Conservation (phyloP, 176 grass and related monocot species). For the Triticum timopheevii region DNA sequence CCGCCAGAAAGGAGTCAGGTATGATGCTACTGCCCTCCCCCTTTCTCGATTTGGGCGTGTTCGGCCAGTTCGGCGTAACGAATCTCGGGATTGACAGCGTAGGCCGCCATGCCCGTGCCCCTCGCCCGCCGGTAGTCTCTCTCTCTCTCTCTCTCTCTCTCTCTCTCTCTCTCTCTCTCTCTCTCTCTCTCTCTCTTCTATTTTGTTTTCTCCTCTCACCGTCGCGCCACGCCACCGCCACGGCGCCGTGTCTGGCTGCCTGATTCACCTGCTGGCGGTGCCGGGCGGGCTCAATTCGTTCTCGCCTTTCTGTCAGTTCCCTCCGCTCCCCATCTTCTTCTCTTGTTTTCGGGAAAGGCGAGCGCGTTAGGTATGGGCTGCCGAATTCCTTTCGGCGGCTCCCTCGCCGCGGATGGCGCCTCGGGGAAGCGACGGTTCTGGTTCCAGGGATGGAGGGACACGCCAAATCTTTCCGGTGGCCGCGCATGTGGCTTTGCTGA, state of each 20-base stretch:
- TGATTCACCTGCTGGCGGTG: not conserved
- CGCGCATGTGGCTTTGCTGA: conserved; percentile 5
- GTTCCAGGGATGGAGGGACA: not conserved
- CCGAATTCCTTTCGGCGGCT: conserved; percentile 42
- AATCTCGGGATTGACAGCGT: not conserved
- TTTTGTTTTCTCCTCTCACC: too few relatives aligned
- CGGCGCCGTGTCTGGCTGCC: not conserved
- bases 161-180: too few relatives aligned
- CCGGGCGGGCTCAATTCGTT: not conserved
- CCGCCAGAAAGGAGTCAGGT: conserved; percentile 60
- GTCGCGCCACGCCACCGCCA: not conserved
- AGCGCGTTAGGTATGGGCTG: not conserved
- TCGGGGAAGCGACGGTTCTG: conserved; percentile 6
- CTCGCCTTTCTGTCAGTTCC: not conserved
- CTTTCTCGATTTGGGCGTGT: not conserved
- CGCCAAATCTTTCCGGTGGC: conserved; percentile 37
- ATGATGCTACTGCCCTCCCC: not conserved
- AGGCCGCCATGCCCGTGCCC: not conserved
- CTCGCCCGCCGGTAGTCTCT: not conserved
- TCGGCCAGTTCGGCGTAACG: conserved; percentile 1
- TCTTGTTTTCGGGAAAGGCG: not conserved
- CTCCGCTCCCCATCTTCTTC: not conserved
- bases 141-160: too few relatives aligned
- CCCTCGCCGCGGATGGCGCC: conserved; percentile 2
- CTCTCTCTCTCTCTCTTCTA: too few relatives aligned